Conservation (phyloP, 2,329 filamentous ascomycete species). For the Diaporthe eres region DNA sequence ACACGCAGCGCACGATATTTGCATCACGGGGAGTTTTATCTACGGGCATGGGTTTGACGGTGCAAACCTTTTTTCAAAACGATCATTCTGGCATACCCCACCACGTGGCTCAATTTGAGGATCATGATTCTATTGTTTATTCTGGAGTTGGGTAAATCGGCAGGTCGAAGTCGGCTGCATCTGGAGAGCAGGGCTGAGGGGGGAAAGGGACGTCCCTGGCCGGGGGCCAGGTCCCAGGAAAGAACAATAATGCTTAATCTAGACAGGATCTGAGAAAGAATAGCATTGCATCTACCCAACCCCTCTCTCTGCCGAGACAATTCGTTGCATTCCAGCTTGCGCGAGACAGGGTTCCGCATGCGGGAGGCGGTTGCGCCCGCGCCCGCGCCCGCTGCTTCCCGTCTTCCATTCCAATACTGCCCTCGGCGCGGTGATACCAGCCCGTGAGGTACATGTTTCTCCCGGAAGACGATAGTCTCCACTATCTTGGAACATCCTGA, state of each 20-base stretch:
- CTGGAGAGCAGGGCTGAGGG: background rate
- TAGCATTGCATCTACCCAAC: slow-evolving; percentile 27
- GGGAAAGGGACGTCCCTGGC: too few species aligned
- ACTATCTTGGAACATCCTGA: background rate
- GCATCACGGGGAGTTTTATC: slow-evolving; percentile 18
- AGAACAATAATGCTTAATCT: slow-evolving; percentile 40
- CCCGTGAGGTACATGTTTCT: background rate
- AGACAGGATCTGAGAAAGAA: slow-evolving; percentile 39
- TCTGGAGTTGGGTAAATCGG: slow-evolving; percentile 4
- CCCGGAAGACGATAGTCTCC: background rate
- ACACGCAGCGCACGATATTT: background rate
- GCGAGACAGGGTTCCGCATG: background rate
- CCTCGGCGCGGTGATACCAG: background rate
- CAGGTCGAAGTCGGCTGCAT: background rate
- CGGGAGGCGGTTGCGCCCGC: background rate
- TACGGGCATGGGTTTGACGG: slow-evolving; percentile 18
- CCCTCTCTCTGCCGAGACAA: background rate
- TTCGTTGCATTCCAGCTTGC: background rate
- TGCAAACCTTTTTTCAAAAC: slow-evolving; percentile 23
- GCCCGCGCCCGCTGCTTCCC: background rate
- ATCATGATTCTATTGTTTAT: background rate
- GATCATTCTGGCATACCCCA: slow-evolving; percentile 22
- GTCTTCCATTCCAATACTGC: background rate
- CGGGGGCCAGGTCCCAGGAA: background rate
- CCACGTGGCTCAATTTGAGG: background rate